Conservation (phyloP, 2,329 filamentous ascomycete genomes). For the Pseudogymnoascus sp. region DNA sequence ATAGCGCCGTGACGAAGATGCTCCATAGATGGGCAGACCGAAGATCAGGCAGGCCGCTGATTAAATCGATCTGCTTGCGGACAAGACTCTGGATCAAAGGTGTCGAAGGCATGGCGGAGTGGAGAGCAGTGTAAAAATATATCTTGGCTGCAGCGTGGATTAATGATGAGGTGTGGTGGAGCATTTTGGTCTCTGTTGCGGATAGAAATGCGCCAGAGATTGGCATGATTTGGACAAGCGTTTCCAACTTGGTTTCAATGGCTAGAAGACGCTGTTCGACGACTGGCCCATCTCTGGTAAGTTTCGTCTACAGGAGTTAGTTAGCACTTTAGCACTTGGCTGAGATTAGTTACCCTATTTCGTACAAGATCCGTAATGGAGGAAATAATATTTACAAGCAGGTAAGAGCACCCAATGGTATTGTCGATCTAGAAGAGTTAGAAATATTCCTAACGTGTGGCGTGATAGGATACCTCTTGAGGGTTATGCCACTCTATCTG, state of each 20-base stretch:
- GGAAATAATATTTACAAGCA: conserved; percentile 14
- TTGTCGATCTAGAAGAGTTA: conserved; percentile 8
- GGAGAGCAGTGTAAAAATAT: conserved; percentile 15
- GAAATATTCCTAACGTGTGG: not conserved
- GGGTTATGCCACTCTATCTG: conserved; percentile 13
- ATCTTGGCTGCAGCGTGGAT: conserved; percentile 15
- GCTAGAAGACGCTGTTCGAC: not conserved
- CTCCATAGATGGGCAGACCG: conserved; percentile 16
- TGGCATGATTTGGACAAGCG: conserved; percentile 13
- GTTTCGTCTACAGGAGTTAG: too few species aligned
- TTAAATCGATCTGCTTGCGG: conserved; percentile 11
- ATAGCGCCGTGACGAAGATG: conserved; percentile 16
- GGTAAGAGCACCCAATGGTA: conserved; percentile 13
- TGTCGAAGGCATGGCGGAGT: conserved; percentile 12
- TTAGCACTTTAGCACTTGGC: too few species aligned
- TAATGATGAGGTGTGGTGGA: conserved; percentile 12
- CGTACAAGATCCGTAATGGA: conserved; percentile 15
- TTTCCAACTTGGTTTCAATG: conserved; percentile 12
- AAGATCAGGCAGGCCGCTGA: conserved; percentile 6
- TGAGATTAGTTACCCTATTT: conserved; percentile 5
- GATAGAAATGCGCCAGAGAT: not conserved
- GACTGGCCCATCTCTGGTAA: not conserved
- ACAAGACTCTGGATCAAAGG: conserved; percentile 11
- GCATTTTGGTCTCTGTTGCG: conserved; percentile 3
- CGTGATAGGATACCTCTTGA: conserved; percentile 8